Evolutionary conservation across 257 asterid species (phyloP).

Genomic region (Solanum chaucha): DNA sequence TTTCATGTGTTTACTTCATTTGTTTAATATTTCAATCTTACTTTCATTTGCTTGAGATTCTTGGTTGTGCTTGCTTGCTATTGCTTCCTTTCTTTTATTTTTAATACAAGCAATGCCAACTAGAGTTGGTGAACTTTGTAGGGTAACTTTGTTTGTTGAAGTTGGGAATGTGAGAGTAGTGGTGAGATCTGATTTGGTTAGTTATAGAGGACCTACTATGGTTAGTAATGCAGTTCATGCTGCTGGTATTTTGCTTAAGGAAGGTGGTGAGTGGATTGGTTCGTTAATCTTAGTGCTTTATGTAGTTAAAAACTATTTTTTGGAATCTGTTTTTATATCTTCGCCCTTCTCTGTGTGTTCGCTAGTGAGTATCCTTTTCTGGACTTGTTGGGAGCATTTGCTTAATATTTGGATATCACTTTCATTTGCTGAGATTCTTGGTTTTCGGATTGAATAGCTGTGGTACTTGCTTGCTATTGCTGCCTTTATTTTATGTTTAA

Average conservation of each 20-base stretch:
- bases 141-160: constrained; percentile 23
- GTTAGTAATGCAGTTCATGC: constrained; percentile 66
- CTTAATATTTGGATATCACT: neutral
- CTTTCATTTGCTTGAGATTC: neutral
- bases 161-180: constrained; percentile 52
- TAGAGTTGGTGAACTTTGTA: constrained; percentile 43
- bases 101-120: neutral
- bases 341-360: neutral
- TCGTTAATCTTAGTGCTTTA: constrained; percentile 63
- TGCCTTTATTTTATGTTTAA: neutral
- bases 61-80: neutral
- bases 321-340: neutral
- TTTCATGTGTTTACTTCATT: neutral
- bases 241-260: constrained; percentile 49
- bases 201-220: constrained; percentile 71
- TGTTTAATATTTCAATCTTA: neutral
- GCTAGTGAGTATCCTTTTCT: neutral
- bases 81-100: neutral
- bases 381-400: neutral
- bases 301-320: neutral
- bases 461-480: neutral
- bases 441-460: neutral
- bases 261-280: constrained; percentile 77
- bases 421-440: neutral
- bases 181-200: constrained; percentile 52